Base-by-base conservation (phyloP, 257 asterid genomes). In the Solanum chmielewskii region DNA sequence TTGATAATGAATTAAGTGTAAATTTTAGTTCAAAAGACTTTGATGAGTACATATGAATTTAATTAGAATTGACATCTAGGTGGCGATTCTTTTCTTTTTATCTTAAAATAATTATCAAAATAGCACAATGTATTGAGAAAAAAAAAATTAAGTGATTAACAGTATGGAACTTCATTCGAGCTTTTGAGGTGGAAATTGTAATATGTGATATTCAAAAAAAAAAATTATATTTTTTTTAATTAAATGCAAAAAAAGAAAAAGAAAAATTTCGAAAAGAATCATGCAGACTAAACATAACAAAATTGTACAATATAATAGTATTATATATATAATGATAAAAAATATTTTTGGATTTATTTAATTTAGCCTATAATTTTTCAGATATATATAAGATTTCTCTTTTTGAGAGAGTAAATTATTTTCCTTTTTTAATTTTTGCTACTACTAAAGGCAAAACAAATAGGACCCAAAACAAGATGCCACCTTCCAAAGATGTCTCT, bases 401-500 rank as follows among this genome's bases (percentile, higher is more conserved):
- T 84, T 84, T 64, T n/a, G 2, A 23, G 73, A n/a, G n/a, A 52
- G 31, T 20, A 74, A 18, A 29, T 56, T 47, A 7, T 35, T 35
- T 76, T 76, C 52, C 35, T 12, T 11, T 9, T 44, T 42, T 33
- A 6, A 10, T 21, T 12, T 82, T 74, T 59, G 16, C 13, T 39
- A 47, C 44, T 42, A 47, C 33, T 29, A 47, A 86, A 86, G 88
- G 78, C 69, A 78, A 64, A 64, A 44, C 52, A 87, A 71, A 23
- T 37, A 52, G 81, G 77, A 27, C 87, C 85, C 85, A 29, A 80
- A 87, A 64, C 71, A 80, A 60, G 56, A 64, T 56, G 81, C 87
- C 87, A 62, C 85, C 85, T 56, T 88, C 82, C 71, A 60, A 74
- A 83, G 90, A 88, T 88, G 86, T 83, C 47, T 12, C 83, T 76